A percentile compares a stretch with the other conserved stretches of the same genome.
These are phyloP conservation scores for Pseudotsuga menziesii DNA, from an alignment of 75 land plant species.

Conservation along the genomic window DNA sequence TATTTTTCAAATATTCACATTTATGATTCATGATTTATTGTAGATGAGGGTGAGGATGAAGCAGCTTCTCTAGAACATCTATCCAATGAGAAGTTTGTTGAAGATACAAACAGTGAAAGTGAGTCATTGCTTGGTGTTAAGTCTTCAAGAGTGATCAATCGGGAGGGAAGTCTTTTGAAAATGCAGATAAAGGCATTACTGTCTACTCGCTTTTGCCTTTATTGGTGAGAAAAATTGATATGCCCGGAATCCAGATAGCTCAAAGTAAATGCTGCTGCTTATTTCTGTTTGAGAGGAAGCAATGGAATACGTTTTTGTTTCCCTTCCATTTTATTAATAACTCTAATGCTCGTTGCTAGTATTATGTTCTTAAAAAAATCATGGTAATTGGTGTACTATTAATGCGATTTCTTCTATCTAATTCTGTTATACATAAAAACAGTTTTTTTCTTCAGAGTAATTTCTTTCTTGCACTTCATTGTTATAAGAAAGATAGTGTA, in stretches of 20 bases:
- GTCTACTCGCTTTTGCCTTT: slow-evolving; percentile 18
- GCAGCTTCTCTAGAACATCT: slow-evolving; percentile 17
- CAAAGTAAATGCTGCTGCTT: neutral
- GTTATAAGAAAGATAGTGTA: too few species aligned
- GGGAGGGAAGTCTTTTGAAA: neutral
- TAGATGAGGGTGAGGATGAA: slow-evolving; percentile 32
- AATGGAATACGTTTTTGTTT: neutral
- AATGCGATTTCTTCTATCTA: too few species aligned
- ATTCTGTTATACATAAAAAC: too few species aligned
- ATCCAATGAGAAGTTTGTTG: neutral
- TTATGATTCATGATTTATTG: slow-evolving; percentile 1
- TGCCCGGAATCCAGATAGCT: neutral
- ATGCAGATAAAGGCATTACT: slow-evolving; percentile 13
- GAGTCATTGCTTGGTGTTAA: slow-evolving; percentile 7
- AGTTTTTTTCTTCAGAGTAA: too few species aligned
- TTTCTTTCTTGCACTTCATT: too few species aligned
- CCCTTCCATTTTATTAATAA: neutral
- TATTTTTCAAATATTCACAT: neutral
- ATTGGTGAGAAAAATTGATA: slow-evolving; percentile 11
- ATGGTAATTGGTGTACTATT: too few species aligned
- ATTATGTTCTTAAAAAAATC: too few species aligned
- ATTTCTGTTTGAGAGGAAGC: neutral
- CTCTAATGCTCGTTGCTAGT: neutral
- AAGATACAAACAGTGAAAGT: slow-evolving; percentile 8
- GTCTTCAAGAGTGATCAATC: neutral